phyloP scores from a whole-genome alignment of 352 stramenopile species.

The Globisporangium nodosum region DNA sequence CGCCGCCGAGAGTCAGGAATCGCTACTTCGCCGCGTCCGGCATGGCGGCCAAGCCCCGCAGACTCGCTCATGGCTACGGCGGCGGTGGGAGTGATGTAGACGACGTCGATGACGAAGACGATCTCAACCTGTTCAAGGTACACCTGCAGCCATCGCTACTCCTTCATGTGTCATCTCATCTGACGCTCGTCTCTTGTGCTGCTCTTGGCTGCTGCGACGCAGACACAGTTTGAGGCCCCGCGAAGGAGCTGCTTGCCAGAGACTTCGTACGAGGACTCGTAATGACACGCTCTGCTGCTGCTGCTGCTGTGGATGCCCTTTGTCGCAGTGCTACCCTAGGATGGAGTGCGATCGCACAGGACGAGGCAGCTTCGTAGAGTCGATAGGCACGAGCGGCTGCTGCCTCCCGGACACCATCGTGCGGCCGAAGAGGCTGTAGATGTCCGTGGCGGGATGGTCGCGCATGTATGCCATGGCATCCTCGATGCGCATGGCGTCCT shows the following conservation, averaged over 20 bases:
- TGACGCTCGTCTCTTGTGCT: neutral
- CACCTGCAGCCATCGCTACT: neutral
- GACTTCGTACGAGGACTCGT: neutral
- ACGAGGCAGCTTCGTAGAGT: neutral
- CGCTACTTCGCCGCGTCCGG: slow-evolving; percentile 17
- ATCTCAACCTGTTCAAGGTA: slow-evolving; percentile 5
- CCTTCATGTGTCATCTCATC: neutral
- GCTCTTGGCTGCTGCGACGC: neutral
- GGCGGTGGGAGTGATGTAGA: slow-evolving; percentile 2
- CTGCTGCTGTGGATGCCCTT: neutral
- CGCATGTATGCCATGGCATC: slow-evolving; percentile 47
- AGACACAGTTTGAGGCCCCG: slow-evolving; percentile 18
- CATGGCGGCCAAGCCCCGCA: neutral
- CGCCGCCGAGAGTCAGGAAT: slow-evolving; percentile 31
- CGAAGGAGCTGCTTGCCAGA: slow-evolving; percentile 20
- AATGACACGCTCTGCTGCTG: neutral
- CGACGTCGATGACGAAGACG: slow-evolving; percentile 11
- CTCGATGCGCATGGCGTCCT: slow-evolving; percentile 33
- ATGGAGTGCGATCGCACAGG: neutral
- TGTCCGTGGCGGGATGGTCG: slow-evolving; percentile 39
- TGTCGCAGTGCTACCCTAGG: neutral
- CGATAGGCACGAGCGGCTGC: neutral
- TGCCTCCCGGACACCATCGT: slow-evolving; percentile 46
- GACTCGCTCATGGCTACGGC: neutral
- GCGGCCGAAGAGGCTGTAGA: slow-evolving; percentile 57